Evolutionary conservation across 192 early-diverging fungal species (phyloP).

Genomic region (Cladochytrium replicatum): DNA sequence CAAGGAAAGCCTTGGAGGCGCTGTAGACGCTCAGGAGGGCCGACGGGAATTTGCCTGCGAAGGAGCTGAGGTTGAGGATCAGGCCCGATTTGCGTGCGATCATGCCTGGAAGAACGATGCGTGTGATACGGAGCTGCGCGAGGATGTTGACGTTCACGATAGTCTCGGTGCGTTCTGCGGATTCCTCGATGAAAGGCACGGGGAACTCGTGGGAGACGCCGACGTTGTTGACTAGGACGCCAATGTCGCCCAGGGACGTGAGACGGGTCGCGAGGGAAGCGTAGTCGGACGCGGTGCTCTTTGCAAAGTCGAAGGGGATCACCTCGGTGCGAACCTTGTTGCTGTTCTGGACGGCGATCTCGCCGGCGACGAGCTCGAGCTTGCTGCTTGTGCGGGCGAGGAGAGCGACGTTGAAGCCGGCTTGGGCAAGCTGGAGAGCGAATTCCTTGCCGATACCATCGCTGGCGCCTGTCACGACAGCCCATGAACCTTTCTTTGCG

Average conservation of each 20-base stretch:
- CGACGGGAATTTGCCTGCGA: conserved; percentile 73
- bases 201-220: conserved; percentile 87
- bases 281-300: conserved; percentile 53
- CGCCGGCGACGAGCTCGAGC: conserved; percentile 60
- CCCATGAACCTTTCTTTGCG: conserved; percentile 52
- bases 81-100: conserved; percentile 59
- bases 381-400: conserved; percentile 75
- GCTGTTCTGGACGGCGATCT: conserved; percentile 49
- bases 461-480: conserved; percentile 89
- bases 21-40: conserved; percentile 84
- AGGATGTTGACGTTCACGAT: conserved; percentile 85
- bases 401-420: conserved; percentile 73
- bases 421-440: conserved; percentile 77
- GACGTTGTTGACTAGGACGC: conserved; percentile 86
- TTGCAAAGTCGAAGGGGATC: conserved; percentile 74
- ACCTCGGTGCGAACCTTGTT: conserved; percentile 42
- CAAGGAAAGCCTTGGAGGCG: conserved; percentile 86
- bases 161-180: conserved; percentile 44
- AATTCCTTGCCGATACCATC: conserved; percentile 96
- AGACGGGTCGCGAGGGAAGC: conserved; percentile 48
- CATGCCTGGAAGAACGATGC: conserved; percentile 73
- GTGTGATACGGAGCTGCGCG: conserved; percentile 71
- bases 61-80: conserved; percentile 89
- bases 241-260: conserved; percentile 40
- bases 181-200: conserved; percentile 71